These are phyloP conservation scores for Colletotrichum lupini DNA, from an alignment of 2,329 filamentous ascomycete species.

Conservation along the genomic window DNA sequence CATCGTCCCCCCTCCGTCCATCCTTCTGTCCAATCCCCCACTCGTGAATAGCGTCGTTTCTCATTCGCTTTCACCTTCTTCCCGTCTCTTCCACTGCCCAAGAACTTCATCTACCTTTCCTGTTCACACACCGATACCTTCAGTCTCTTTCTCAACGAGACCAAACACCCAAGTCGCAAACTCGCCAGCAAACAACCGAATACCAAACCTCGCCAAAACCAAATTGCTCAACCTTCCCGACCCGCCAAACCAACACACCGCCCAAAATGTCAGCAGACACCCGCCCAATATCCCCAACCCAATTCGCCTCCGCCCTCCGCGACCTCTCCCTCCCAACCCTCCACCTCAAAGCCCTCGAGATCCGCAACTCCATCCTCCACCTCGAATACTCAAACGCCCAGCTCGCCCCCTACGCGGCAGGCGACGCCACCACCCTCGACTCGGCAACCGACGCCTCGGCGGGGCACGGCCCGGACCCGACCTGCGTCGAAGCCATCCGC, in stretches of 20 bases:
- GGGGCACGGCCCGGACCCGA: conserved; percentile 63
- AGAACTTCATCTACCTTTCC: neutral
- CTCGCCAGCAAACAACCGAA: neutral
- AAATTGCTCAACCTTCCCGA: neutral
- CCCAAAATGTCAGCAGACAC: conserved; percentile 70
- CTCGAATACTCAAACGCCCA: conserved; percentile 80
- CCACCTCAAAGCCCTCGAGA: conserved; percentile 79
- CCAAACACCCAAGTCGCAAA: neutral
- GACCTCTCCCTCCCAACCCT: conserved; percentile 75
- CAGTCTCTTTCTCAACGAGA: neutral
- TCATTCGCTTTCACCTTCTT: neutral
- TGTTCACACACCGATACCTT: neutral
- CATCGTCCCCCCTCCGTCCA: neutral
- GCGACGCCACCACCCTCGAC: conserved; percentile 44
- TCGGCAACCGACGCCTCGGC: conserved; percentile 41
- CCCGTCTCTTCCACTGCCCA: neutral
- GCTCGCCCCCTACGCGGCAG: conserved; percentile 75
- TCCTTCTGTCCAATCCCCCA: too few species aligned
- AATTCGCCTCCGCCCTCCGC: conserved; percentile 75
- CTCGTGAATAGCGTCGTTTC: too few species aligned
- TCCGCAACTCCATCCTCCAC: conserved; percentile 80
- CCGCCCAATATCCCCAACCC: conserved; percentile 68
- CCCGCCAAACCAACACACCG: neutral
- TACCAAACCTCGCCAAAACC: neutral
- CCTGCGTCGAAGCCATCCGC: conserved; percentile 78